A percentile compares a stretch with the other conserved stretches of the same genome.
phyloP scores from a whole-genome alignment of 208 protist genomes.

The Angomonas desouzai region DNA sequence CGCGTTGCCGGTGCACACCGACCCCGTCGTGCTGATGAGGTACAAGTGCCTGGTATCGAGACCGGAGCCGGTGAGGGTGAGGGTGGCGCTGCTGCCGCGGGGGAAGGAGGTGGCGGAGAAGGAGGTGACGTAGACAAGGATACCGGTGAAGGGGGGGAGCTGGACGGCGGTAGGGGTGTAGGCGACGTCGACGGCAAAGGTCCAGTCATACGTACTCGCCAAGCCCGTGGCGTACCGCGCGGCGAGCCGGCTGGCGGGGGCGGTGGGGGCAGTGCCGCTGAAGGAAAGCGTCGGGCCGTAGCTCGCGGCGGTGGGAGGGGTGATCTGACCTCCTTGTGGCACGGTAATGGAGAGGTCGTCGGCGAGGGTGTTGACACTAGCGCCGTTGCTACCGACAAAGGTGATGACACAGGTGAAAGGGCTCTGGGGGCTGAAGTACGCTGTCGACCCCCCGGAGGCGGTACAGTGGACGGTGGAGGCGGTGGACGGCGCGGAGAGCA shows the following conservation, averaged over 20 bases:
- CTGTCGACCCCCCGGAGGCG: conserved; percentile 37
- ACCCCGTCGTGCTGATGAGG: conserved; percentile 27
- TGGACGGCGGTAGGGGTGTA: conserved; percentile 26
- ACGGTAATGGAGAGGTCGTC: conserved; percentile 52
- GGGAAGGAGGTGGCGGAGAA: conserved; percentile 19
- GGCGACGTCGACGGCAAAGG: conserved; percentile 37
- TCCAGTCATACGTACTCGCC: conserved; percentile 24
- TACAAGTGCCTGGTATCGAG: conserved; percentile 62
- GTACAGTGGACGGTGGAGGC: conserved; percentile 35
- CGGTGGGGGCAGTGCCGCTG: conserved; percentile 25
- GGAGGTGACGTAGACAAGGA: conserved; percentile 41
- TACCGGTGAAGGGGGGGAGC: conserved; percentile 30
- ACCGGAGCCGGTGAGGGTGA: conserved; percentile 42
- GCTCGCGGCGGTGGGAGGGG: conserved; percentile 8
- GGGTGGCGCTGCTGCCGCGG: conserved; percentile 16
- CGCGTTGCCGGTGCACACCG: conserved; percentile 22
- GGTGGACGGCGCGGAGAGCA: conserved; percentile 60
- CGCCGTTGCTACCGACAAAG: conserved; percentile 36
- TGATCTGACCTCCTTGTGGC: conserved; percentile 44
- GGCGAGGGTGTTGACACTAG: conserved; percentile 51
- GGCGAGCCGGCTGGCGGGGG: background rate
- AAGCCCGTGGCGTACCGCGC: background rate
- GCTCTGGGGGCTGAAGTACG: conserved; percentile 55
- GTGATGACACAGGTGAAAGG: conserved; percentile 38
- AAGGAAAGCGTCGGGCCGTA: conserved; percentile 26